Conservation (phyloP, 306 rosid genomes). For the Senna tora region DNA sequence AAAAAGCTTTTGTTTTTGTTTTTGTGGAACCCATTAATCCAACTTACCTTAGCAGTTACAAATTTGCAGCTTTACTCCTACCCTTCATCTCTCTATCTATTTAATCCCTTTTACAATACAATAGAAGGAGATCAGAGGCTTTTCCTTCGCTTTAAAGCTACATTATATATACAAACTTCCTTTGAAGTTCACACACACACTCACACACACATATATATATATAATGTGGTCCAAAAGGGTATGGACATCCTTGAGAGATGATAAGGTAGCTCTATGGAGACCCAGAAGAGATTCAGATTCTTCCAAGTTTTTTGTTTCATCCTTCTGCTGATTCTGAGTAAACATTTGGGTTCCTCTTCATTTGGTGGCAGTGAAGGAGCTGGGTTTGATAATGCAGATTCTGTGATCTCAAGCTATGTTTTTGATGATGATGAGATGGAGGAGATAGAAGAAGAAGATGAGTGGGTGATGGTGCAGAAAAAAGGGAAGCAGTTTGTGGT, state of each 20-base stretch:
- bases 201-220: slow-evolving; percentile 37
- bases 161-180: slow-evolving; percentile 31
- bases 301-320: slow-evolving; percentile 38
- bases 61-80: slow-evolving; percentile 52
- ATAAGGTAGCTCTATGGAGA: slow-evolving; percentile 53
- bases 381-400: slow-evolving; percentile 36
- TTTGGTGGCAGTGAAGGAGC: slow-evolving; percentile 48
- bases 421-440: slow-evolving; percentile 47
- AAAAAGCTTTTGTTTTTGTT: background rate
- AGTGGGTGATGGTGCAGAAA: slow-evolving; percentile 80
- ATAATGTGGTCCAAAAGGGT: slow-evolving; percentile 42
- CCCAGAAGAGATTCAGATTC: slow-evolving; percentile 33
- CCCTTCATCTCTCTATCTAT: slow-evolving; percentile 41
- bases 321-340: slow-evolving; percentile 42
- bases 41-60: slow-evolving; percentile 38
- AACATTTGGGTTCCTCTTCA: slow-evolving; percentile 36
- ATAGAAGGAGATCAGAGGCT: slow-evolving; percentile 12
- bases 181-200: slow-evolving; percentile 8
- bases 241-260: slow-evolving; percentile 30
- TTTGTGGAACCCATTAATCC: slow-evolving; percentile 50
- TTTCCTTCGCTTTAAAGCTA: slow-evolving; percentile 87
- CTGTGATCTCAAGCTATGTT: slow-evolving; percentile 47
- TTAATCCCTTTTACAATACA: slow-evolving; percentile 27
- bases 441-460: slow-evolving; percentile 39
- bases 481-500: slow-evolving; percentile 88